Percentiles rank a stretch among this genome's conserved stretches.
These are phyloP conservation scores for Chaetothyriales sp. DNA, from an alignment of 2,329 filamentous ascomycete species.

Conservation along the genomic window DNA sequence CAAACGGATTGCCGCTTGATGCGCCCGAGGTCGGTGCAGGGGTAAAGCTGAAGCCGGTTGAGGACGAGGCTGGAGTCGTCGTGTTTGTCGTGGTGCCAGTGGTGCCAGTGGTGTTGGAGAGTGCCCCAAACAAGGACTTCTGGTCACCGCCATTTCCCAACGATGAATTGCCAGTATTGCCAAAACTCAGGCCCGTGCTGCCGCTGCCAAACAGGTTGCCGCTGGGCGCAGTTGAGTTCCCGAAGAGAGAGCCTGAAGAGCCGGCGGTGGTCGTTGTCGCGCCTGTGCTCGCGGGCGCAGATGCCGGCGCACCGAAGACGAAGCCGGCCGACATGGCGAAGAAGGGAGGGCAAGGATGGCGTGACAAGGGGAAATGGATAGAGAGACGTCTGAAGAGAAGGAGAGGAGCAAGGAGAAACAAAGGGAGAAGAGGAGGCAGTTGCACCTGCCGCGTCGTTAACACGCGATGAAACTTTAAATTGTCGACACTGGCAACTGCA, in stretches of 20 bases:
- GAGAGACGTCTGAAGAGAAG: too few relatives aligned
- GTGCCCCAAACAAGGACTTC: background rate
- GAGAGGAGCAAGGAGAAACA: too few relatives aligned
- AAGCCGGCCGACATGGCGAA: constrained; percentile 4
- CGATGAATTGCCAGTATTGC: background rate
- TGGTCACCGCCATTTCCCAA: background rate
- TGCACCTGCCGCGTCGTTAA: too few relatives aligned
- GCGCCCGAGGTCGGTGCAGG: background rate
- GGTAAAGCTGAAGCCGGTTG: background rate
- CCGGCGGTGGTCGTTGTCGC: constrained; percentile 7
- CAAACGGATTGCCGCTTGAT: background rate
- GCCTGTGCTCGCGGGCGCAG: constrained; percentile 4
- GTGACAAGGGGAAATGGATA: too few relatives aligned
- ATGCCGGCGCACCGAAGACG: constrained; percentile 6
- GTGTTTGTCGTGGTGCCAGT: constrained; percentile 14
- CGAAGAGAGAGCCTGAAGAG: constrained; percentile 15
- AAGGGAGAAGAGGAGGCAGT: too few relatives aligned
- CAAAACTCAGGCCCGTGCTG: background rate
- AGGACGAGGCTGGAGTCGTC: background rate
- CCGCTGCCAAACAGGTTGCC: constrained; percentile 18
- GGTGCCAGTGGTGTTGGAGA: constrained; percentile 17
- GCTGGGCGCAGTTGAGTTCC: constrained; percentile 22
- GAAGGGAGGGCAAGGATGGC: background rate
- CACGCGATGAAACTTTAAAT: too few relatives aligned
- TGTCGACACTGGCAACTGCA: background rate